Evolutionary conservation across 176 grass and related monocot species (phyloP).

Genomic region (Cenchrus americanus): DNA sequence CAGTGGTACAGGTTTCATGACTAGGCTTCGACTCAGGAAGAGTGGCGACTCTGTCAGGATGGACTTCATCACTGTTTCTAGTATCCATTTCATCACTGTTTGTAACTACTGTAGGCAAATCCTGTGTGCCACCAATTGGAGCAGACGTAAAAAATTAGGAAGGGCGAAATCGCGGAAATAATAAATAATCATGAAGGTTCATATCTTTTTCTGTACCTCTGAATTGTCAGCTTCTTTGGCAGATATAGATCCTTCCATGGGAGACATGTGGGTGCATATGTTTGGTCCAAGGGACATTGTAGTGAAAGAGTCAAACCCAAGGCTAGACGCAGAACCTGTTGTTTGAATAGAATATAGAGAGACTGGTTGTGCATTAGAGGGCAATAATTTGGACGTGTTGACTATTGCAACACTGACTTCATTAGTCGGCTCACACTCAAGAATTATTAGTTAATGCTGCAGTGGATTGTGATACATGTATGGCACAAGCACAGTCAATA

Average conservation of each 20-base stretch:
- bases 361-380: neutral
- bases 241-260: slow-evolving; percentile 43
- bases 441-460: no score
- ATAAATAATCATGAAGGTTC: slow-evolving; percentile 25
- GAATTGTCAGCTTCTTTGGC: slow-evolving; percentile 44
- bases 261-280: slow-evolving; percentile 48
- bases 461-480: neutral
- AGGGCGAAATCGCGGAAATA: slow-evolving; percentile 13
- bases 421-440: neutral
- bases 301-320: slow-evolving; percentile 53
- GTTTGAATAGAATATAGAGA: slow-evolving; percentile 21
- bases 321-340: slow-evolving; percentile 46
- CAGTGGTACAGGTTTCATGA: slow-evolving; percentile 41
- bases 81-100: slow-evolving; percentile 46
- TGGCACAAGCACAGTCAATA: neutral
- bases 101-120: slow-evolving; percentile 46
- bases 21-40: slow-evolving; percentile 46
- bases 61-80: slow-evolving; percentile 31
- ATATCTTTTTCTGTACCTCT: slow-evolving; percentile 43
- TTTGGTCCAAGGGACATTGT: slow-evolving; percentile 49
- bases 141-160: slow-evolving; percentile 29
- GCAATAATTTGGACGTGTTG: neutral
- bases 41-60: slow-evolving; percentile 31
- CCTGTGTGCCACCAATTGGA: slow-evolving; percentile 43
- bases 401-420: neutral